These are phyloP conservation scores for Tuber calosporum DNA, from an alignment of 495 filamentous ascomycete species.

Conservation along the genomic window DNA sequence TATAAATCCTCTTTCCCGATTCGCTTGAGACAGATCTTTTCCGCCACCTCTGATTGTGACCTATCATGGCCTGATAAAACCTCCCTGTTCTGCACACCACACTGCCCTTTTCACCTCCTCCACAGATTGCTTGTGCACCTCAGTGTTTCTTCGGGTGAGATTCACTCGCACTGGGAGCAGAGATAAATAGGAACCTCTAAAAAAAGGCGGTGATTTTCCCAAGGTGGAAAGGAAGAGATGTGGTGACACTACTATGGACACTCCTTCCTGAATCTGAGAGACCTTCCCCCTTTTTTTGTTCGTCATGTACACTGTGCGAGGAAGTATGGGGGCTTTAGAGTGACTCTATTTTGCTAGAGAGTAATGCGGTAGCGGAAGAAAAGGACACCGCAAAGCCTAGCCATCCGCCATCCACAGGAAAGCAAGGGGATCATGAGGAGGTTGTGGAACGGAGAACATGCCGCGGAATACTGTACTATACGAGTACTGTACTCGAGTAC, in stretches of 20 bases:
- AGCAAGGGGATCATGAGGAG: neutral
- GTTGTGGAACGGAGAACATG: neutral
- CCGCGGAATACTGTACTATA: too few relatives aligned
- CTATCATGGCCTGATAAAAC: neutral
- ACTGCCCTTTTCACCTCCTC: neutral
- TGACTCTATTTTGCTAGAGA: neutral
- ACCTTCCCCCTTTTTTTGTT: neutral
- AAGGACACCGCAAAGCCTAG: neutral
- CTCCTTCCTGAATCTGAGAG: neutral
- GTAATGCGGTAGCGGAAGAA: neutral
- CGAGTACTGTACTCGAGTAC: too few relatives aligned
- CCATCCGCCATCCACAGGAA: neutral
- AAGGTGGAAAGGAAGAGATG: neutral
- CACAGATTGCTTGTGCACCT: slow-evolving; percentile 1
- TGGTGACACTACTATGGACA: neutral
- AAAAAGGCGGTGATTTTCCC: neutral
- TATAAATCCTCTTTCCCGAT: slow-evolving; percentile 32
- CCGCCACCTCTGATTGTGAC: slow-evolving; percentile 9
- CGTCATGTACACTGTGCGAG: neutral
- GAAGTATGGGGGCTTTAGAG: too few relatives aligned
- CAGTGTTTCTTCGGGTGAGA: neutral
- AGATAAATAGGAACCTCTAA: neutral
- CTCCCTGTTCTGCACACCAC: slow-evolving; percentile 3
- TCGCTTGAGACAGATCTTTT: slow-evolving; percentile 15
- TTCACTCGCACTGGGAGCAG: too few relatives aligned